Evolutionary conservation across 495 filamentous ascomycete genomes (phyloP).

Genomic region (Acidomyces sp.): DNA sequence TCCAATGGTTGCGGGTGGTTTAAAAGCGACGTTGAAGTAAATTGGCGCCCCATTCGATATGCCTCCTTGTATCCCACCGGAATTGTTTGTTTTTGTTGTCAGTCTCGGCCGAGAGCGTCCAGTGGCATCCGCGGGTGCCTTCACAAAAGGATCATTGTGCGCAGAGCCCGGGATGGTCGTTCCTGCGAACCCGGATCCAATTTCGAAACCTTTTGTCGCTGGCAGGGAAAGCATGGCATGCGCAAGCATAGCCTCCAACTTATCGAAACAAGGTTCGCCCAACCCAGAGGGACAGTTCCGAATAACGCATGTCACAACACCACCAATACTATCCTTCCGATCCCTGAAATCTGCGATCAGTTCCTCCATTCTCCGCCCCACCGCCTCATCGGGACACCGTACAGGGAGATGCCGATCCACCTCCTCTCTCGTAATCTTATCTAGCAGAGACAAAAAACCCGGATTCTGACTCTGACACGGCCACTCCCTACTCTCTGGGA

Average conservation of each 20-base stretch:
- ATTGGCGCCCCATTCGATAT: constrained; percentile 91
- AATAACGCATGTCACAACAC: constrained; percentile 92
- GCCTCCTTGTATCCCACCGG: constrained; percentile 89
- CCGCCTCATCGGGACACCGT: constrained; percentile 62
- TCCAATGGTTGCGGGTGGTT: constrained; percentile 89
- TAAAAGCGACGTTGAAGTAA: constrained; percentile 94
- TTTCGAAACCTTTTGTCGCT: constrained; percentile 92
- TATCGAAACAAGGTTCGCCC: constrained; percentile 92
- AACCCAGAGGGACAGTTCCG: constrained; percentile 77
- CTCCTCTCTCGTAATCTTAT: constrained; percentile 58
- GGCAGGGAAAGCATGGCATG: constrained; percentile 97
- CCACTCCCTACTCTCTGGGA: constrained; percentile 55
- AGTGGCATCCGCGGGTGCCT: constrained; percentile 6
- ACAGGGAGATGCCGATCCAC: constrained; percentile 79
- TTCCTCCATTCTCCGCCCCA: constrained; percentile 59
- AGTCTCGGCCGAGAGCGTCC: constrained; percentile 36
- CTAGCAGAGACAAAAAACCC: constrained; percentile 61
- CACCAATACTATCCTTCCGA: constrained; percentile 80
- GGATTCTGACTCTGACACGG: constrained; percentile 70
- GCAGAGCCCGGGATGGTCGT: constrained; percentile 76
- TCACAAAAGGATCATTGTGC: constrained; percentile 87
- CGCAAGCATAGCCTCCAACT: constrained; percentile 83
- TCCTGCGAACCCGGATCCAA: constrained; percentile 86
- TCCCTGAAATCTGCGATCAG: constrained; percentile 71
- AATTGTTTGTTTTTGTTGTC: constrained; percentile 90